Evolutionary conservation across 2,329 filamentous ascomycete genomes (phyloP).

Genomic region (Colletotrichum orbiculare): DNA sequence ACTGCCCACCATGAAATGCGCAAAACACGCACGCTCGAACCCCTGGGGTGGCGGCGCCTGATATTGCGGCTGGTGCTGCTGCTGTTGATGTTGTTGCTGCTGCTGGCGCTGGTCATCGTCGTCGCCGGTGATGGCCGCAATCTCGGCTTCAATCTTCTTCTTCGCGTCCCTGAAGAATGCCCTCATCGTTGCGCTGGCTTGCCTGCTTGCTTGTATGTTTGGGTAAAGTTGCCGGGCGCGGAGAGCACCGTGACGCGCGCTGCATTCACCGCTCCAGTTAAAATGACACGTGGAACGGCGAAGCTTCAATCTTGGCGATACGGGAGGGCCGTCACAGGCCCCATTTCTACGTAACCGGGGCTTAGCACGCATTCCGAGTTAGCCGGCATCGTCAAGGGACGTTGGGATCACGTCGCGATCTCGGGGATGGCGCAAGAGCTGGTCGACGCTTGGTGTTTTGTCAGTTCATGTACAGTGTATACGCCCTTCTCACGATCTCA

Average conservation of each 20-base stretch:
- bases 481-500: too few relatives aligned
- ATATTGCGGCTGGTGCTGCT: conserved; percentile 5
- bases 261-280: conserved; percentile 32
- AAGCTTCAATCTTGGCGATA: conserved; percentile 33
- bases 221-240: neutral
- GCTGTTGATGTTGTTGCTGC: conserved; percentile 15
- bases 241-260: conserved; percentile 19
- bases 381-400: conserved; percentile 9
- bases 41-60: conserved; percentile 16
- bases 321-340: conserved; percentile 9
- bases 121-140: conserved; percentile 32
- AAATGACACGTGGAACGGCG: conserved; percentile 35
- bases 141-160: conserved; percentile 34
- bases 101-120: conserved; percentile 20
- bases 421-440: neutral
- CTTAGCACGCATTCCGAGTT: conserved; percentile 34
- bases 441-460: neutral
- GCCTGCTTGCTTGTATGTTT: neutral
- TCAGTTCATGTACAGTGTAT: too few relatives aligned
- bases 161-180: conserved; percentile 34
- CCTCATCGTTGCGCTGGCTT: conserved; percentile 13
- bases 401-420: neutral
- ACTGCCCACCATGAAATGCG: conserved; percentile 32
- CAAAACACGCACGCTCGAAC: conserved; percentile 29
- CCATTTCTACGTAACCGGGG: conserved; percentile 29